Percentiles rank a stretch among this genome's conserved stretches.
These are phyloP conservation scores for Gliomastix tumulicola DNA, from an alignment of 2,329 filamentous ascomycete species.

Conservation along the genomic window DNA sequence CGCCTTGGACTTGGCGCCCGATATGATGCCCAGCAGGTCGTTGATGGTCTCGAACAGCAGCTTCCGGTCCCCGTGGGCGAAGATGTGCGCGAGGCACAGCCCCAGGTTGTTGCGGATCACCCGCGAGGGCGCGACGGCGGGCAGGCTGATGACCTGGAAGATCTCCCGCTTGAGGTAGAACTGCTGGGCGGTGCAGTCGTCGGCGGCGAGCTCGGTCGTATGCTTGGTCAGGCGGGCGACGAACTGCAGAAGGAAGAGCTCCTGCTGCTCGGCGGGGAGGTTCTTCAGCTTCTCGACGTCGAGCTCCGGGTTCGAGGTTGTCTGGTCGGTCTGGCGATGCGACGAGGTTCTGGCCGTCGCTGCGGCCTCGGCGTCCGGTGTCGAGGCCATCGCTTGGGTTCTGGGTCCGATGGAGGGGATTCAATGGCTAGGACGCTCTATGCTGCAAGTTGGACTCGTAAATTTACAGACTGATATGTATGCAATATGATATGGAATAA, in stretches of 20 bases:
- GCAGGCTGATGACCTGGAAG: conserved; percentile 83
- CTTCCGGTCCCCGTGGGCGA: conserved; percentile 81
- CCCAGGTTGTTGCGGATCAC: conserved; percentile 88
- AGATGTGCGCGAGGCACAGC: conserved; percentile 74
- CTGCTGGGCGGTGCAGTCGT: conserved; percentile 83
- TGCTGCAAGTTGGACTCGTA: too few species aligned
- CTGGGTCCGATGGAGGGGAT: too few species aligned
- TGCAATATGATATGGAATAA: too few species aligned
- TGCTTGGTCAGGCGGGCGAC: conserved; percentile 77
- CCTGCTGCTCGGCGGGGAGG: conserved; percentile 89
- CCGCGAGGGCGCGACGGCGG: conserved; percentile 76
- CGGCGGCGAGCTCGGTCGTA: conserved; percentile 64
- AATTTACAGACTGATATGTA: too few species aligned
- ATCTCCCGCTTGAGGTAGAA: conserved; percentile 89
- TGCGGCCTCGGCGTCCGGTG: too few species aligned
- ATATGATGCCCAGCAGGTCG: conserved; percentile 69
- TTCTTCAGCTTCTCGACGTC: conserved; percentile 84
- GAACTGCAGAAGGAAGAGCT: conserved; percentile 87
- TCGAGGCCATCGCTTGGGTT: too few species aligned
- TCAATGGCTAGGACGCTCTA: too few species aligned
- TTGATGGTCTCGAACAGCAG: conserved; percentile 92
- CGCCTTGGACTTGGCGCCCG: conserved; percentile 62
- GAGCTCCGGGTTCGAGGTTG: conserved; percentile 67
- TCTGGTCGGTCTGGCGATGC: too few species aligned
- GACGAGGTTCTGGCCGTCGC: too few species aligned